phyloP scores from a whole-genome alignment of 345 rosid genomes.

The Streptanthus diversifolius region DNA sequence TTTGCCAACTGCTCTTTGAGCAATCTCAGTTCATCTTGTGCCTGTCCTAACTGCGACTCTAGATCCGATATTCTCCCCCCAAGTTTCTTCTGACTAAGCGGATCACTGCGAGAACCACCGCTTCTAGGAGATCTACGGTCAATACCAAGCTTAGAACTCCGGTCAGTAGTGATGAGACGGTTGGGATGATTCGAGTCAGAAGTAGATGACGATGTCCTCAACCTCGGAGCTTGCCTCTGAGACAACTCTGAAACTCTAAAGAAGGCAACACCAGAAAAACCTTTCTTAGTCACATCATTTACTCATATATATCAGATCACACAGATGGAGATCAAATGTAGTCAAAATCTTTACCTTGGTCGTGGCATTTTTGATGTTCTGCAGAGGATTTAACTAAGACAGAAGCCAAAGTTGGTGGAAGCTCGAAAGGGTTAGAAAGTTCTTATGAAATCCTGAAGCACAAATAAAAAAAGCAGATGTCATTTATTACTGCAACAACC shows the following conservation, averaged over 20 bases:
- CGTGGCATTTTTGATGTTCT: slow-evolving; percentile 52
- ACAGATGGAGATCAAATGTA: background rate
- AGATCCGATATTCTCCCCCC: slow-evolving; percentile 79
- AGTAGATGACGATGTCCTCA: slow-evolving; percentile 58
- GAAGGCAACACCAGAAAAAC: background rate
- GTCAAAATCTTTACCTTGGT: slow-evolving; percentile 54
- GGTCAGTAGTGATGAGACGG: slow-evolving; percentile 50
- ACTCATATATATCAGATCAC: background rate
- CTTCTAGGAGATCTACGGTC: slow-evolving; percentile 82
- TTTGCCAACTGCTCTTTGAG: slow-evolving; percentile 69
- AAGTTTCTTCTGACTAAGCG: slow-evolving; percentile 67
- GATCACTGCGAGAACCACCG: slow-evolving; percentile 50
- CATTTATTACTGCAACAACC: slow-evolving; percentile 20
- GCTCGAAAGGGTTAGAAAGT: slow-evolving; percentile 17
- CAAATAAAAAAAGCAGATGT: background rate
- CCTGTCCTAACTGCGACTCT: slow-evolving; percentile 91
- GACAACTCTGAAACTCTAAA: slow-evolving; percentile 55
- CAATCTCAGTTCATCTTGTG: slow-evolving; percentile 77
- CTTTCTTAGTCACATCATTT: background rate
- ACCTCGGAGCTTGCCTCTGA: slow-evolving; percentile 72
- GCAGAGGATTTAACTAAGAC: background rate
- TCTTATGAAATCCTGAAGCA: slow-evolving; percentile 33
- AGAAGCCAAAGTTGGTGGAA: slow-evolving; percentile 6
- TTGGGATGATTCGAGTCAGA: slow-evolving; percentile 52
- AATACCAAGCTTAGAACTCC: slow-evolving; percentile 58